These are phyloP conservation scores for Rhodofomes roseus DNA, from an alignment of 1,284 basidiomycete genomes.

Conservation along the genomic window DNA sequence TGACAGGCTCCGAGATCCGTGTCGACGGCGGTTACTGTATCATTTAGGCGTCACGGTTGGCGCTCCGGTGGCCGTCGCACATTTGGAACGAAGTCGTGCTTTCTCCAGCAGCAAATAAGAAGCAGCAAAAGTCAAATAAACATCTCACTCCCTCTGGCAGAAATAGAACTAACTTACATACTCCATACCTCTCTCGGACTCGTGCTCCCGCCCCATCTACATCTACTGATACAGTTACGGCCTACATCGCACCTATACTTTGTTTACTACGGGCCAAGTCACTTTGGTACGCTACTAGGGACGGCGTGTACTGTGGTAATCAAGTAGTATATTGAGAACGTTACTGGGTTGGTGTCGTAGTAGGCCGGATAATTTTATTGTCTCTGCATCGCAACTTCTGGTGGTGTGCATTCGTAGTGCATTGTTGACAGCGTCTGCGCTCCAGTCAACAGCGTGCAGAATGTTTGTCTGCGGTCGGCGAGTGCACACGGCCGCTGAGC, in stretches of 20 bases:
- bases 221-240: not conserved
- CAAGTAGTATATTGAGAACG: not conserved
- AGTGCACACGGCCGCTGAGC: no score
- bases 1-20: slow-evolving; percentile 81
- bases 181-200: not conserved
- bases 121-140: not conserved
- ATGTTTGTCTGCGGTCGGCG: no score
- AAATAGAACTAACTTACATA: slow-evolving; percentile 7
- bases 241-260: not conserved
- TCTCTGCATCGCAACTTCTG: no score
- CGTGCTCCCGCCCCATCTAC: not conserved
- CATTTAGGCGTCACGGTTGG: slow-evolving; percentile 39
- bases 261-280: not conserved
- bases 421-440: no score
- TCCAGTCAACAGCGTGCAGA: no score
- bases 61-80: not conserved
- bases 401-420: no score
- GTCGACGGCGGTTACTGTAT: slow-evolving; percentile 85
- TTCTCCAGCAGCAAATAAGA: not conserved
- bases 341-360: not conserved
- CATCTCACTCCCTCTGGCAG: not conserved
- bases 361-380: slow-evolving; percentile 1
- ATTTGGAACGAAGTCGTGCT: not conserved
- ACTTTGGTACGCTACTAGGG: not conserved
- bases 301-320: not conserved